Percentiles rank a stretch among this genome's conserved stretches.
Evolutionary conservation across 805 yeast species (phyloP).

Genomic region (Pichia exigua): DNA sequence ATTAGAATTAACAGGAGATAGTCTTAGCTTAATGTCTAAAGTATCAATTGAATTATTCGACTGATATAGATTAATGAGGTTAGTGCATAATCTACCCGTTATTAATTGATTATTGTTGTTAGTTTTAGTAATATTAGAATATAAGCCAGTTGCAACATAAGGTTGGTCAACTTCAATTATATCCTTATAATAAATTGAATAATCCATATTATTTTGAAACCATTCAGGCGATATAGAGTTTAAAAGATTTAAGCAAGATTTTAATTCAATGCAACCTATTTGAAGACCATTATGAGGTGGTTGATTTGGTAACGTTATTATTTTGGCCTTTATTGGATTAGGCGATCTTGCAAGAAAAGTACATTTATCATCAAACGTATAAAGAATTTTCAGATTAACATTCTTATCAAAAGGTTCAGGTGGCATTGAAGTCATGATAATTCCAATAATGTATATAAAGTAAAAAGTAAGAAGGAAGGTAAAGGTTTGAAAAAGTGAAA

Average conservation of each 20-base stretch:
- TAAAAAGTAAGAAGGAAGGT: not conserved
- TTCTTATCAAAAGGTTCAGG: conserved; percentile 17
- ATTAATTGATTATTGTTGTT: conserved; percentile 32
- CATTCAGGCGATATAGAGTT: conserved; percentile 40
- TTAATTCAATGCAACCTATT: conserved; percentile 35
- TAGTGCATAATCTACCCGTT: conserved; percentile 49
- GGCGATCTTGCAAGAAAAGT: conserved; percentile 36
- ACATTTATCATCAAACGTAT: conserved; percentile 36
- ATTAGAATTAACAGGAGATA: conserved; percentile 26
- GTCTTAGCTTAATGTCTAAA: conserved; percentile 47
- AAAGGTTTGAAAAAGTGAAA: not conserved
- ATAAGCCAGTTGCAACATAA: conserved; percentile 38
- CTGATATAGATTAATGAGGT: conserved; percentile 39
- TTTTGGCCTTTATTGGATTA: conserved; percentile 30
- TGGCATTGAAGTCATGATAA: not conserved
- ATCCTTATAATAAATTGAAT: conserved; percentile 41
- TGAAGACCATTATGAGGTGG: conserved; percentile 35
- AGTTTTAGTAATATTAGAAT: conserved; percentile 25
- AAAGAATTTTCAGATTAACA: conserved; percentile 31
- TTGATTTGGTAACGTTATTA: conserved; percentile 36
- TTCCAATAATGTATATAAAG: not conserved
- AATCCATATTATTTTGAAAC: conserved; percentile 33
- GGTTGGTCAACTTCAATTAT: conserved; percentile 46
- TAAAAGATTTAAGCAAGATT: conserved; percentile 38
- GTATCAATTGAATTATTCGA: conserved; percentile 36